Percentiles rank a stretch among this genome's conserved stretches.
phyloP scores from a whole-genome alignment of 306 rosid genomes.

The Fragaria iinumae region DNA sequence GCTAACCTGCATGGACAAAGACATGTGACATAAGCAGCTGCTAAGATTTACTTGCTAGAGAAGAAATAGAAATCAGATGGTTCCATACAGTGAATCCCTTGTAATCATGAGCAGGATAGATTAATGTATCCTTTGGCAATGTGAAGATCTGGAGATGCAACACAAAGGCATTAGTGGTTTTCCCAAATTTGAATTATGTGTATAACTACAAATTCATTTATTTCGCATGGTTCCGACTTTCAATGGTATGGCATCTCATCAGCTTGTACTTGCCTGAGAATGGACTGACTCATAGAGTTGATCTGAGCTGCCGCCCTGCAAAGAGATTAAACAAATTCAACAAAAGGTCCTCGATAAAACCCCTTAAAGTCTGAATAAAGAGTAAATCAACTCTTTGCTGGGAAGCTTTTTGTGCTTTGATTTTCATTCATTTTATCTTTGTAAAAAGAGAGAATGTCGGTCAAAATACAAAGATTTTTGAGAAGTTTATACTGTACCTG shows the following conservation, averaged over 20 bases:
- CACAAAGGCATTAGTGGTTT: slow-evolving; percentile 17
- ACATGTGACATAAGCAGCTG: slow-evolving; percentile 31
- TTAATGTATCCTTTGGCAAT: slow-evolving; percentile 65
- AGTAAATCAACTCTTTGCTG: neutral
- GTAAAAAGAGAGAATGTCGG: slow-evolving; percentile 4
- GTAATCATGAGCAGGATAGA: slow-evolving; percentile 96
- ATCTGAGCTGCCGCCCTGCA: slow-evolving; percentile 94
- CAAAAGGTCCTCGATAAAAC: slow-evolving; percentile 7
- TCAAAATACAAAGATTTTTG: neutral
- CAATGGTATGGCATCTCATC: slow-evolving; percentile 15
- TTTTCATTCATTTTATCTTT: neutral
- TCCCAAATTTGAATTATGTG: slow-evolving; percentile 10
- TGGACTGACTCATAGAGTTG: slow-evolving; percentile 83
- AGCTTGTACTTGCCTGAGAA: slow-evolving; percentile 73
- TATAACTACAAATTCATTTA: neutral
- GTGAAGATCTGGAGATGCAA: slow-evolving; percentile 63
- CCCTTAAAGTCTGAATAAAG: neutral
- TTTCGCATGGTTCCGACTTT: slow-evolving; percentile 7
- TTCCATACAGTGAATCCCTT: slow-evolving; percentile 78
- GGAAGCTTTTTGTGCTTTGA: neutral
- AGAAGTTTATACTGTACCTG: slow-evolving; percentile 51
- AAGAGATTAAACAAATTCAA: slow-evolving; percentile 28
- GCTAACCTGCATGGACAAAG: slow-evolving; percentile 61
- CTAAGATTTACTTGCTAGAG: neutral
- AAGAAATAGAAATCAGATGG: slow-evolving; percentile 16